Evolutionary conservation across 441 rosid species (phyloP), one percentile per base, ranked within the genome.

Genomic region (Viola pubescens): DNA sequence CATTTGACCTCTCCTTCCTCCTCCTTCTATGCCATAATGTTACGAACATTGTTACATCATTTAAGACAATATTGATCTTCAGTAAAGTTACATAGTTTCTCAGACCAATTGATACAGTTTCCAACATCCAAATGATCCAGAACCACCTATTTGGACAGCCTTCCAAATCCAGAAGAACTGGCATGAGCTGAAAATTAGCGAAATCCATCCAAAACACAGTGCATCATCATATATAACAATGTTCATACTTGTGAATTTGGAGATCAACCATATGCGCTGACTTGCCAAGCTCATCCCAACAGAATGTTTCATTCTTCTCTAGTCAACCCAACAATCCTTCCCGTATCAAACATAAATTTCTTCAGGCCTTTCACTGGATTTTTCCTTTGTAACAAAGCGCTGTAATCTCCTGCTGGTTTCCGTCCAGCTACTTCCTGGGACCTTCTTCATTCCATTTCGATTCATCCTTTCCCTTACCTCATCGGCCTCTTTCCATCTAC

Each of bases 401-500:
- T 68, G 66, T 39, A 75, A 56, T 16, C 87, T 77, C 59, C 62
- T 66, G 46, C 63, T 66, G 43, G 72, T 80, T 64, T 81, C 89
- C 37, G 83, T 81, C 91, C 95, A 85, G 72, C 96, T 91, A 47
- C 73, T 73, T 10, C 94, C 94, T 5, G 95, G 65, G 60, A 77
- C 65, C 81, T 91, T 91, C 79, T 78, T 85, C 77, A 86, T 54
- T 46, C 96, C 94, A 11, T 59, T 44, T 45, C 57, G 69, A 42
- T 42, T 68, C 91, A 87, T 82, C 66, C 66, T 82, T 48, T 80
- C 76, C 76, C 91, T 81, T 0, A 85, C 71, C 54, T 46, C 70
- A 44, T 85, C 89, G 13, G 91, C 96, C 71, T 91, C 94, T 64
- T 80, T 80, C 88, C 89, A 85, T 74, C 81, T 88, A 68, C 91